A percentile compares a stretch with the other conserved stretches of the same genome.
Evolutionary conservation across 129 eudicot species (phyloP).

Genomic region (Deinandra increscens): DNA sequence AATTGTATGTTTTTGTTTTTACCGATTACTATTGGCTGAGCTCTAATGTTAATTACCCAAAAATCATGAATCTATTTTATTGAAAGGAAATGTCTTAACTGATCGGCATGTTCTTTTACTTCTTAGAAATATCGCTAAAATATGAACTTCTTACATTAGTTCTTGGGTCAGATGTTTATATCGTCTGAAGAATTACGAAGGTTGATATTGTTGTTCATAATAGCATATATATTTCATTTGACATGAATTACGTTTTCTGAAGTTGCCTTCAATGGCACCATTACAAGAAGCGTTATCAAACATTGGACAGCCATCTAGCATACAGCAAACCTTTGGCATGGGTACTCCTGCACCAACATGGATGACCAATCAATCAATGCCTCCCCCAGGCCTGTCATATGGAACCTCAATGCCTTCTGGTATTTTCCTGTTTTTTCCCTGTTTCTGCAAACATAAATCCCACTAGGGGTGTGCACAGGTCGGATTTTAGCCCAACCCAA

Average conservation of each 20-base stretch:
- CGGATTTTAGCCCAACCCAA: no score
- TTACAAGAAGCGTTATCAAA: constrained; percentile 65
- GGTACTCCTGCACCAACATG: constrained; percentile 49
- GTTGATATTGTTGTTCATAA: background rate
- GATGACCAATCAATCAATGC: constrained; percentile 53
- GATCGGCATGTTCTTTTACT: background rate
- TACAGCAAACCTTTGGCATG: constrained; percentile 32
- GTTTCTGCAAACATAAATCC: constrained; percentile 6
- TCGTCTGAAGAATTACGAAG: background rate
- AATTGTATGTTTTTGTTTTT: constrained; percentile 34
- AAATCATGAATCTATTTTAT: background rate
- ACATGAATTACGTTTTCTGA: constrained; percentile 13
- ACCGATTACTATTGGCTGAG: background rate
- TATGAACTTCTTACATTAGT: background rate
- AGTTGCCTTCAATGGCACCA: constrained; percentile 69
- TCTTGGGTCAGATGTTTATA: background rate
- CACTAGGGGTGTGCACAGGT: no score
- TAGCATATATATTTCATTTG: background rate
- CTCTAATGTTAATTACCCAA: background rate
- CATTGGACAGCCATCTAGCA: constrained; percentile 37
- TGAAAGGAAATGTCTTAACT: background rate
- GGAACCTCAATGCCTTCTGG: constrained; percentile 50
- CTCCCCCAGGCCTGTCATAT: constrained; percentile 41
- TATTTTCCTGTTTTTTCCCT: background rate
- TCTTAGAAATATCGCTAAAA: background rate